Base-by-base conservation (phyloP, 2,329 filamentous ascomycete species). In the Penicillium sp. region DNA sequence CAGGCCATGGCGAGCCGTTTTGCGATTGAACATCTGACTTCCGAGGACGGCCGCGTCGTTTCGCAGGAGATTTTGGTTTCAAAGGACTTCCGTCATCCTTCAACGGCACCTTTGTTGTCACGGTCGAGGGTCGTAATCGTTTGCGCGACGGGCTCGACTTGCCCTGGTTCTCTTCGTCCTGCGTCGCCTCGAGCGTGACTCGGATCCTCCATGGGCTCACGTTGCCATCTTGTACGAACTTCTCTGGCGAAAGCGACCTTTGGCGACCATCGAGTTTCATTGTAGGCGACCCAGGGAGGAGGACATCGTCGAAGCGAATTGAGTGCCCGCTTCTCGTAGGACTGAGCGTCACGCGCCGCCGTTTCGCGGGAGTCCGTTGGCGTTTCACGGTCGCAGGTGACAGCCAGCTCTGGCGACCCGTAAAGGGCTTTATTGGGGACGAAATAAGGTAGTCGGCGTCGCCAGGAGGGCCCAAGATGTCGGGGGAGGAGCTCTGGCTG, bases 121-220 rank as follows among this genome's bases (percentile, higher is more conserved):
- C 74, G 5, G 78, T 74, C 10, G 72, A 72, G 22, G 73, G 72
- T 35, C 66, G 69, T 6, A 67, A 62, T 38, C 72, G 71, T 68
- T 75, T 79, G 63, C 71, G 73, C 59, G 71, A 68, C 26, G 73
- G 70, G 49, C 70, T 73, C 19, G 72, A 70, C 49, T 70, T 72
- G 22, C 60, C 70, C 47, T 71, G 64, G 51, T 75, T 72, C 42
- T 73, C 75, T 35, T 77, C 78, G 40, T 81, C 79, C 56, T 82
- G 79, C 47, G 80, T 80, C 22, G 80, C 80, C 68, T 82, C 80
- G 38, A 82, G 75, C 0, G 80, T 82, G 26, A 82, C 79, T 49
- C 79, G 75, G 60, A 82, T 82, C 59, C 79, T 78, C 80, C 80
- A 82, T 30, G 80, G 80, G 65, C 80, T 82, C 15, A 78, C 68